Evolutionary conservation across 164 flowering plant species (phyloP).

Genomic region (Berberis thunbergii): DNA sequence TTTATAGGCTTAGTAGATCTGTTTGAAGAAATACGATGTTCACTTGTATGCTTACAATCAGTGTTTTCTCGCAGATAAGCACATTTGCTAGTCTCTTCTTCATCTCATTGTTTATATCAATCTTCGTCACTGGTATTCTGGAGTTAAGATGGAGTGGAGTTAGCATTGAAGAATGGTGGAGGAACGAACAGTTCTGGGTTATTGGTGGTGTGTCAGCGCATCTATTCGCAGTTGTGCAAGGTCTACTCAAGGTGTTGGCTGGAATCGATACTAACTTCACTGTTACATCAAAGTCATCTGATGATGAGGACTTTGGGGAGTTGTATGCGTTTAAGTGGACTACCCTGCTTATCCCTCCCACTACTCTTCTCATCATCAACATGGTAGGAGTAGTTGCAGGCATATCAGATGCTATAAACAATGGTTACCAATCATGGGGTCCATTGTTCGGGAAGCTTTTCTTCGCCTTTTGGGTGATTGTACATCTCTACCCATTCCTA

Average conservation of each 20-base stretch:
- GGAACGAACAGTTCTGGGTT: too few relatives aligned
- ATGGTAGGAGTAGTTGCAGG: slow-evolving; percentile 84
- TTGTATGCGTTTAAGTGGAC: slow-evolving; percentile 1
- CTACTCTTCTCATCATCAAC: slow-evolving; percentile 73
- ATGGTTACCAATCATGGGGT: slow-evolving; percentile 78
- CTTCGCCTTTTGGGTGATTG: too few relatives aligned
- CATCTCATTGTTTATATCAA: slow-evolving; percentile 68
- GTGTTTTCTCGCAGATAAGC: slow-evolving; percentile 47
- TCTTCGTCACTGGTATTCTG: slow-evolving; percentile 73
- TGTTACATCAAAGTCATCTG: slow-evolving; percentile 35
- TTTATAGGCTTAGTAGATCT: too few relatives aligned
- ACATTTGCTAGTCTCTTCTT: slow-evolving; percentile 80
- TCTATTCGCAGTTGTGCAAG: slow-evolving; percentile 6
- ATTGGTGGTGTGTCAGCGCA: too few relatives aligned
- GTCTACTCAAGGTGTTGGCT: slow-evolving; percentile 64
- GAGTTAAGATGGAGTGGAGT: slow-evolving; percentile 91
- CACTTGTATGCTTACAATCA: too few relatives aligned
- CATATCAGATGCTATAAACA: slow-evolving; percentile 84
- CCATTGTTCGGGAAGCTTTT: slow-evolving; percentile 26
- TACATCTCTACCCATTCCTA: slow-evolving; percentile 22
- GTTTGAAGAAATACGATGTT: too few relatives aligned
- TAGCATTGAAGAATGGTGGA: slow-evolving; percentile 65
- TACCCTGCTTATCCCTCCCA: slow-evolving; percentile 37
- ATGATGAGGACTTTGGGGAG: slow-evolving; percentile 78
- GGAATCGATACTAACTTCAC: slow-evolving; percentile 50